A percentile compares a stretch with the other conserved stretches of the same genome.
phyloP scores from a whole-genome alignment of 2,329 filamentous ascomycete genomes.

The Xylariaceae sp. region DNA sequence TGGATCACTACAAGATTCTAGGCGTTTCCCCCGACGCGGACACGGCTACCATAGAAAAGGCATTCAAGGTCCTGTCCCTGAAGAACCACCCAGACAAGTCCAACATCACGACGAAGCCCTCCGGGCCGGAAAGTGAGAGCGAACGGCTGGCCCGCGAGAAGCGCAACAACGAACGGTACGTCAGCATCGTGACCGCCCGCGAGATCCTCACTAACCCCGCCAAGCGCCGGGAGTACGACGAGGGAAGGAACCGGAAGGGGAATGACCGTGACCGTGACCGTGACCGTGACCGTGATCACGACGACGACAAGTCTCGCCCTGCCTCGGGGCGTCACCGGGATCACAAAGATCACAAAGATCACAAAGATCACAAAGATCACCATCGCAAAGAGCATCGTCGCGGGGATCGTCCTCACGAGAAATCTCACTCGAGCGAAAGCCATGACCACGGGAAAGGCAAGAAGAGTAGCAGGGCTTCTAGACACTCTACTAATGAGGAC shows the following conservation, averaged over 20 bases:
- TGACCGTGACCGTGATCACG: neutral
- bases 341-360: too few species aligned
- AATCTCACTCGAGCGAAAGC: too few species aligned
- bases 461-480: too few species aligned
- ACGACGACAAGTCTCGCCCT: too few species aligned
- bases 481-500: too few species aligned
- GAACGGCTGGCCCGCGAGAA: neutral
- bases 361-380: too few species aligned
- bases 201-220: neutral
- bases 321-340: too few species aligned
- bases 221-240: neutral
- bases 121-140: neutral
- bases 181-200: neutral
- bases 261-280: neutral
- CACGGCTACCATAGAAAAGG: neutral
- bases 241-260: neutral
- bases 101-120: neutral
- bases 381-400: too few species aligned
- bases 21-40: neutral
- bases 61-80: conserved; percentile 1
- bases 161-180: conserved; percentile 3
- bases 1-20: conserved; percentile 5
- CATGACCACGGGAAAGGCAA: too few species aligned
- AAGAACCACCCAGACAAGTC: conserved; percentile 4
- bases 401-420: too few species aligned